Evolutionary conservation across 768 basidiomycete species (phyloP).

Genomic region (Hysterangium stoloniferum): DNA sequence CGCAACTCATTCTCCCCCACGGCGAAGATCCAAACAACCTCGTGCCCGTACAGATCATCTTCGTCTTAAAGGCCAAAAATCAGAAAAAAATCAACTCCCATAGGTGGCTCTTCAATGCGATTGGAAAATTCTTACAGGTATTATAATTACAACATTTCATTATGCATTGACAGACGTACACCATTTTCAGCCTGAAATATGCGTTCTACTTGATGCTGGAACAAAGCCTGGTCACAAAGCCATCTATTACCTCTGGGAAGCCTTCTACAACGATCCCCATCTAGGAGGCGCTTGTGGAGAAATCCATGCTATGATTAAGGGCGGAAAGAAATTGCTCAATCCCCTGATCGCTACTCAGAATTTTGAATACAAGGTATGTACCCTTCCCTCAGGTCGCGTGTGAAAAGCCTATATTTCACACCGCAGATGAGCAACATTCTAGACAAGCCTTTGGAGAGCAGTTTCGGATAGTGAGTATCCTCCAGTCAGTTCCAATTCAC

Average conservation of each 20-base stretch:
- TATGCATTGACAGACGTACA: not conserved
- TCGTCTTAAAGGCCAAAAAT: conserved; percentile 89
- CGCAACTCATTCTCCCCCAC: conserved; percentile 86
- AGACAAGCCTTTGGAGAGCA: conserved; percentile 93
- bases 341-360: conserved; percentile 93
- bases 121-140: conserved; percentile 74
- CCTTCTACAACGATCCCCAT: conserved; percentile 72
- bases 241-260: conserved; percentile 93
- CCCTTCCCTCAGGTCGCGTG: not conserved
- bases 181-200: conserved; percentile 67
- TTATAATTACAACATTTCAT: conserved; percentile 17
- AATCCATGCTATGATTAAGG: conserved; percentile 95
- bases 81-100: conserved; percentile 96
- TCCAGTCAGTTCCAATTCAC: conserved; percentile 4
- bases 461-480: conserved; percentile 65
- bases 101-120: conserved; percentile 93
- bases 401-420: not conserved
- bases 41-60: conserved; percentile 87
- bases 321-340: conserved; percentile 85
- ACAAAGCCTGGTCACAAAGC: conserved; percentile 96
- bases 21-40: conserved; percentile 86
- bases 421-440: conserved; percentile 94
- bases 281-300: conserved; percentile 89
- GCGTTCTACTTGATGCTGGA: conserved; percentile 89
- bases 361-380: conserved; percentile 69